A percentile compares a stretch with the other conserved stretches of the same genome.
These are phyloP conservation scores for Cytospora paraplurivora DNA, from an alignment of 2,329 filamentous ascomycete species.

Conservation along the genomic window DNA sequence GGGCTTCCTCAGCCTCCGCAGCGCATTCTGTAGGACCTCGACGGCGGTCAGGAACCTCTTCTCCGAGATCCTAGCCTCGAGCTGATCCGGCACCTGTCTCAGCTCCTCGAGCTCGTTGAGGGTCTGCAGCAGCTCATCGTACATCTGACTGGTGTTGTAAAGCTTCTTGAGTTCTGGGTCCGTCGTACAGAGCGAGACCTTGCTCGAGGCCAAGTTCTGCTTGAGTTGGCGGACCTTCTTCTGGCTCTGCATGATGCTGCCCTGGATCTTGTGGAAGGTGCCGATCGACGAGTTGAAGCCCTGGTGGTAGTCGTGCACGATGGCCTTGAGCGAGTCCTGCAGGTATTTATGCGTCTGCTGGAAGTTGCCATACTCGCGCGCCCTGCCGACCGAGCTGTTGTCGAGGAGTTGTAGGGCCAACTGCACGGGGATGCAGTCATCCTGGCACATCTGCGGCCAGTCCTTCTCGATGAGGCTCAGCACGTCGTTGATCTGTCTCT, in stretches of 20 bases:
- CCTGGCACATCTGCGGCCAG: constrained; percentile 89
- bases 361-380: constrained; percentile 85
- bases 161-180: constrained; percentile 91
- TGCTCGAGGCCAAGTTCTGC: constrained; percentile 78
- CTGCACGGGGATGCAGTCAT: constrained; percentile 89
- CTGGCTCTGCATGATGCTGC: constrained; percentile 87
- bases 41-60: constrained; percentile 94
- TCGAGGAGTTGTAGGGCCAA: constrained; percentile 94
- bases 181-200: constrained; percentile 77
- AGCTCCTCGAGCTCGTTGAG: constrained; percentile 85
- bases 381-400: constrained; percentile 87
- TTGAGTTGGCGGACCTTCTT: constrained; percentile 80
- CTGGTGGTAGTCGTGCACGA: constrained; percentile 98
- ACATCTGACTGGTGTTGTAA: constrained; percentile 83
- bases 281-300: constrained; percentile 99
- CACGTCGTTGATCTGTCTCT: constrained; percentile 63
- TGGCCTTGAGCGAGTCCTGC: constrained; percentile 89
- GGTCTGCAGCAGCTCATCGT: constrained; percentile 84
- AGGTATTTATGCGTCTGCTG: constrained; percentile 81
- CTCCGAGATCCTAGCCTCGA: constrained; percentile 93
- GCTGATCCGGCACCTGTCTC: constrained; percentile 83
- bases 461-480: constrained; percentile 82
- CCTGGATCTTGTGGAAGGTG: constrained; percentile 98
- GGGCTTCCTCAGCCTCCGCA: constrained; percentile 80
- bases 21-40: constrained; percentile 83